phyloP scores from a whole-genome alignment of 805 yeast genomes.

The Sugiyamaella boreocaroliniensis region DNA sequence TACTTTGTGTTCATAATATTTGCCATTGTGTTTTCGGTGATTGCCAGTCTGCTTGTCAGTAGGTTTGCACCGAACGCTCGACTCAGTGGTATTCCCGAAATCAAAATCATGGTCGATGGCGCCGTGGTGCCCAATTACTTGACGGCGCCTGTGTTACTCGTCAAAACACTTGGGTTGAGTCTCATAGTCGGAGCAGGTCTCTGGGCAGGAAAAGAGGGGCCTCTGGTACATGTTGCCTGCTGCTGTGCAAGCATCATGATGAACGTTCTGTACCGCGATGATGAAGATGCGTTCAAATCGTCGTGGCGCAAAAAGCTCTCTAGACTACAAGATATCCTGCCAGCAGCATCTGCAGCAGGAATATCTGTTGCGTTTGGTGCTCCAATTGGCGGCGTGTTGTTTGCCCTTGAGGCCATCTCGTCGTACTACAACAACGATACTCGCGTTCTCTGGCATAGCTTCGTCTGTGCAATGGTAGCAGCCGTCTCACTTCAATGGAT shows the following conservation, averaged over 20 bases:
- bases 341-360: conserved; percentile 79
- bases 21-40: conserved; percentile 35
- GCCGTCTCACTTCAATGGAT: conserved; percentile 51
- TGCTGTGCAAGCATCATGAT: conserved; percentile 44
- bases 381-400: conserved; percentile 82
- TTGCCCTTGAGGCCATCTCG: conserved; percentile 63
- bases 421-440: conserved; percentile 48
- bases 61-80: conserved; percentile 35
- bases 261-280: background rate
- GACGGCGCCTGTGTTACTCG: conserved; percentile 43
- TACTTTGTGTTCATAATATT: conserved; percentile 35
- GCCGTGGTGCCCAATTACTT: conserved; percentile 49
- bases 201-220: conserved; percentile 85
- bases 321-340: conserved; percentile 48
- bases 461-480: conserved; percentile 70
- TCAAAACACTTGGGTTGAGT: conserved; percentile 52
- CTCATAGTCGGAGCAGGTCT: conserved; percentile 69
- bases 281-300: background rate
- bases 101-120: conserved; percentile 63
- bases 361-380: conserved; percentile 80
- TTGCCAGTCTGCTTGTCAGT: conserved; percentile 33
- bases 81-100: conserved; percentile 67
- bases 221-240: conserved; percentile 72
- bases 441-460: conserved; percentile 73
- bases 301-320: conserved; percentile 21